Evolutionary conservation across 352 stramenopile genomes (phyloP), one percentile per base, ranked within the genome.

Genomic region (Pythium pectinolyticum): DNA sequence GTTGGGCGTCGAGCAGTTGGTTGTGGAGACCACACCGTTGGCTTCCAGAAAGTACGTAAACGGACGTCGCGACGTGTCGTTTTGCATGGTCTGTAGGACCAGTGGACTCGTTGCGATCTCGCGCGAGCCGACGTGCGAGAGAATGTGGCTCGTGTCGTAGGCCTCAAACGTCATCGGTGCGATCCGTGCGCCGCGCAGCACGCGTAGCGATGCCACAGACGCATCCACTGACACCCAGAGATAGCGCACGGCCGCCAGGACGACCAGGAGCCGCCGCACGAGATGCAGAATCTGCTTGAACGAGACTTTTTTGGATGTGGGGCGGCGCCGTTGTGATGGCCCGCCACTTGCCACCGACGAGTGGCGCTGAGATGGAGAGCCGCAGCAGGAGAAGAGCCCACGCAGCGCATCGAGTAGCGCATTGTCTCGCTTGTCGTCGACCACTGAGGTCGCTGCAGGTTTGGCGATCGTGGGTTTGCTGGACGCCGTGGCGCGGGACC

Each of bases 41-140:
- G 24, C 24, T 2, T 69, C 55, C 6, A 69, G 27, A 20, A 69
- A 72, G 8, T 64, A 28, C 39, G 61, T 56, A 12, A 41, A 57
- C 30, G 65, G 60, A 27, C 55, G 59, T 0, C 47, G 47, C 1
- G 48, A 37, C 19, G 50, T 57, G n/a, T n/a, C 15, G 50, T 57
- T 46, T 22, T 57, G 5, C n/a, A 57, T 31, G 12, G 46, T 9
- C 14, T 57, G 31, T 22, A 30, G 20, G 10, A 57, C 32, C 3
- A 56, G 30, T 10, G 32, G 50, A n/a, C 49, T 63, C 40, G 46
- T 5, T 3, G 51, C 57, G 7, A 71, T 39, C 15, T 35, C 51
- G 5, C 31, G 35, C 11, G n/a, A 43, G 20, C 64, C 64, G 39
- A 49, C 30, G n/a, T 28, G 54, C 39, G 37, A n/a, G 37, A 40